phyloP scores from a whole-genome alignment of 2,329 filamentous ascomycete species.

The Colletotrichum australisinense region DNA sequence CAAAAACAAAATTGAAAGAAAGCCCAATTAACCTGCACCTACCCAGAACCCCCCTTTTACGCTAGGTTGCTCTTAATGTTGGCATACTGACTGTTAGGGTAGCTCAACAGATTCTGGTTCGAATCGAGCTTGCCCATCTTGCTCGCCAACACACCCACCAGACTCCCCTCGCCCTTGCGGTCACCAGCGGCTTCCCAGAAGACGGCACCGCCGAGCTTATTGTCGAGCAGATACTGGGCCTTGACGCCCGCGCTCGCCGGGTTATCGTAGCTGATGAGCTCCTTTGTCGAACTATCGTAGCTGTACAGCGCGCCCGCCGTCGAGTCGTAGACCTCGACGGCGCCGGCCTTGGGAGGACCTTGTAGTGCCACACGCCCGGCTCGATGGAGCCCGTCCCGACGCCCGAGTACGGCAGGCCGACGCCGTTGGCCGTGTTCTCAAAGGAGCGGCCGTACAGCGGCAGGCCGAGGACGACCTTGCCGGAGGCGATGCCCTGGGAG shows the following conservation, averaged over 20 bases:
- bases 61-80: constrained; percentile 58
- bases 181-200: constrained; percentile 89
- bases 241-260: constrained; percentile 69
- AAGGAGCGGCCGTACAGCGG: constrained; percentile 86
- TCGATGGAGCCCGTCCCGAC: constrained; percentile 69
- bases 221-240: constrained; percentile 69
- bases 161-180: constrained; percentile 59
- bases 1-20: not conserved
- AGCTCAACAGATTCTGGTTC: constrained; percentile 63
- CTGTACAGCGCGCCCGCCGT: constrained; percentile 75
- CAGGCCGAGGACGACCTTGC: constrained; percentile 80
- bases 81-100: constrained; percentile 67
- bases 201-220: constrained; percentile 78
- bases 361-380: constrained; percentile 78
- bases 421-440: constrained; percentile 69
- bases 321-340: constrained; percentile 66
- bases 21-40: no score
- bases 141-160: constrained; percentile 66
- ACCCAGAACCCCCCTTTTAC: not conserved
- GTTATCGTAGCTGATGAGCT: constrained; percentile 79
- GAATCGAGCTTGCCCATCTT: constrained; percentile 61
- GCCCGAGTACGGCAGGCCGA: constrained; percentile 72
- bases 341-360: constrained; percentile 71
- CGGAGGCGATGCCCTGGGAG: constrained; percentile 64
- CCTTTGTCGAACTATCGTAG: constrained; percentile 69